Percentiles rank a stretch among this genome's conserved stretches.
Evolutionary conservation across 495 filamentous ascomycete genomes (phyloP).

Genomic region (Cairneyella variabilis): DNA sequence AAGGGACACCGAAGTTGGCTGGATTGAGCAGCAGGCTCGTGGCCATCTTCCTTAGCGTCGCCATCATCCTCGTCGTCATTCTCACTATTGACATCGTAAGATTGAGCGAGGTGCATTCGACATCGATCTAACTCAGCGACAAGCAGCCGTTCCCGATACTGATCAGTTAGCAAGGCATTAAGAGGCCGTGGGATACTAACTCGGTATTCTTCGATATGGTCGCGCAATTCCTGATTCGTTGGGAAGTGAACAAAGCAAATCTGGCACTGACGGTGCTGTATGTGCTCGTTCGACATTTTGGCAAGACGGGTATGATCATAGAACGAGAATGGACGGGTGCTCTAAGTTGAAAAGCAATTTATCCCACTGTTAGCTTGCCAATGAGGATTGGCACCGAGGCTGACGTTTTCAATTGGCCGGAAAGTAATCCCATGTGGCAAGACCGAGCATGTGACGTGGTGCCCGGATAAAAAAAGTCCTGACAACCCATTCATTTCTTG

Average conservation of each 20-base stretch:
- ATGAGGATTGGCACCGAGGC: background rate
- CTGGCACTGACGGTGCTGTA: background rate
- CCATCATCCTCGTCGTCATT: background rate
- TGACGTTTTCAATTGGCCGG: too few relatives aligned
- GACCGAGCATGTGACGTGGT: background rate
- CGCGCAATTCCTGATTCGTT: background rate
- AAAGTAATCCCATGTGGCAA: too few relatives aligned
- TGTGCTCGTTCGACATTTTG: background rate
- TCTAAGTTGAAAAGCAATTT: background rate
- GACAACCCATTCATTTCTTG: background rate
- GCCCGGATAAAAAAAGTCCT: background rate
- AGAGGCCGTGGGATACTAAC: background rate
- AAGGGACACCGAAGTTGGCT: background rate
- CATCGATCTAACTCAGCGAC: background rate
- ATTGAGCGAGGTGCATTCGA: background rate
- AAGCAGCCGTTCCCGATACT: background rate
- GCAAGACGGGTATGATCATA: background rate
- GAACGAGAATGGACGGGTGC: background rate
- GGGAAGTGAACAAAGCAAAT: background rate
- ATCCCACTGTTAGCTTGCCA: background rate
- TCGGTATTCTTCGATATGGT: background rate
- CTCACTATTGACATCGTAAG: background rate
- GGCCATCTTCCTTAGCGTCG: background rate
- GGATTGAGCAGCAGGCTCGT: background rate
- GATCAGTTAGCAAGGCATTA: background rate